phyloP scores from a whole-genome alignment of 345 rosid species.

The Hibiscus tridactylites region DNA sequence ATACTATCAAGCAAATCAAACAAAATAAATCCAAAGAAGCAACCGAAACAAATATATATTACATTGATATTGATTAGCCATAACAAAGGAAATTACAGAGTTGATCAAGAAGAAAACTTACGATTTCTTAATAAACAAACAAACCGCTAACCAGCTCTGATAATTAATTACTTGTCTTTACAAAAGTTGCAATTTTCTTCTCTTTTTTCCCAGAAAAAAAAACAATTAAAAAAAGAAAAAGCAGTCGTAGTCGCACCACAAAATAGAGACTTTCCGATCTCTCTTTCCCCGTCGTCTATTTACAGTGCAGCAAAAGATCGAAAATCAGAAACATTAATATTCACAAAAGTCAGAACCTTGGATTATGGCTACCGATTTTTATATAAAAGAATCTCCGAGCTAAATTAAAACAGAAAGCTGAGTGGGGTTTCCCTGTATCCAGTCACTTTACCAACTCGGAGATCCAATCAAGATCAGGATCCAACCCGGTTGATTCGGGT shows the following conservation, averaged over 20 bases:
- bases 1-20: background rate
- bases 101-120: constrained; percentile 11
- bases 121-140: constrained; percentile 2
- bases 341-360: constrained; percentile 20
- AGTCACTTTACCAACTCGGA: constrained; percentile 34
- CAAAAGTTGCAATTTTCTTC: constrained; percentile 6
- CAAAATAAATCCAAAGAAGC: background rate
- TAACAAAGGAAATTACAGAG: constrained; percentile 4
- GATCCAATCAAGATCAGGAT: constrained; percentile 39
- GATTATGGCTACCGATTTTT: constrained; percentile 14
- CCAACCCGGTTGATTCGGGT: constrained; percentile 15
- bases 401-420: background rate
- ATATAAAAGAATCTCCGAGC: background rate
- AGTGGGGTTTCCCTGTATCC: background rate
- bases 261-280: constrained; percentile 21
- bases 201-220: background rate
- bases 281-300: constrained; percentile 19
- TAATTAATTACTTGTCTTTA: constrained; percentile 14
- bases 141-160: constrained; percentile 21
- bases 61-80: constrained; percentile 2
- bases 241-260: constrained; percentile 12
- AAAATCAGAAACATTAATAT: constrained; percentile 16
- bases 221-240: background rate
- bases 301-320: constrained; percentile 16
- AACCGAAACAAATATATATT: constrained; percentile 8